These are phyloP conservation scores for Ilyonectria sp. DNA, from an alignment of 2,329 filamentous ascomycete genomes.

Conservation along the genomic window DNA sequence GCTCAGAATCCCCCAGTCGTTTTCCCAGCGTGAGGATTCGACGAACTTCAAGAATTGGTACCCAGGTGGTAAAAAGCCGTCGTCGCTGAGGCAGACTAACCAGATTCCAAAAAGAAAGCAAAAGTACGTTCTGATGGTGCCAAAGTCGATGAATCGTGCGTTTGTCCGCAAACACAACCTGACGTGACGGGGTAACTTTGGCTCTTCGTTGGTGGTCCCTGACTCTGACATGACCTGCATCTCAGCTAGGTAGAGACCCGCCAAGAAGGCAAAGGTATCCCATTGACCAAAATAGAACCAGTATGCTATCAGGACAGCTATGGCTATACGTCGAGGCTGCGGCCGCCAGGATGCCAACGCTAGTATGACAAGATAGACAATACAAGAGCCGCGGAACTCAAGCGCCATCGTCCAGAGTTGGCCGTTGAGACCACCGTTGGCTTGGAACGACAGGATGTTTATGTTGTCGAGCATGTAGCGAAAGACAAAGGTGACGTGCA, in stretches of 20 bases:
- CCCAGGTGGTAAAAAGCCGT: conserved; percentile 24
- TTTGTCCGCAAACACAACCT: conserved; percentile 10
- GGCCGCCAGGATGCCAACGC: conserved; percentile 29
- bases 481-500: conserved; percentile 30
- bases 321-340: conserved; percentile 19
- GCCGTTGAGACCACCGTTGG: conserved; percentile 28
- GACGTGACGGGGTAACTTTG: conserved; percentile 18
- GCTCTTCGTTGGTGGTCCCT: background rate
- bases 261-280: conserved; percentile 28
- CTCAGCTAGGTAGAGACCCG: conserved; percentile 31
- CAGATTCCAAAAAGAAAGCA: conserved; percentile 28
- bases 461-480: conserved; percentile 34
- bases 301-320: conserved; percentile 19
- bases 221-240: conserved; percentile 20
- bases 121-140: conserved; percentile 13
- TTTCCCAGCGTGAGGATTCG: conserved; percentile 28
- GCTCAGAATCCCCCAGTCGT: conserved; percentile 26
- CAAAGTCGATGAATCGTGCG: conserved; percentile 4
- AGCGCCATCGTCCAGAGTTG: conserved; percentile 32
- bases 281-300: conserved; percentile 33
- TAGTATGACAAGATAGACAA: conserved; percentile 25
- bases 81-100: conserved; percentile 30
- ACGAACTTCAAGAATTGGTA: conserved; percentile 26
- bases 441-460: conserved; percentile 27
- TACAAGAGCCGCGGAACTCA: conserved; percentile 33